Conservation (phyloP, 1,139 yeast genomes). For the Hanseniaspora sp. region DNA sequence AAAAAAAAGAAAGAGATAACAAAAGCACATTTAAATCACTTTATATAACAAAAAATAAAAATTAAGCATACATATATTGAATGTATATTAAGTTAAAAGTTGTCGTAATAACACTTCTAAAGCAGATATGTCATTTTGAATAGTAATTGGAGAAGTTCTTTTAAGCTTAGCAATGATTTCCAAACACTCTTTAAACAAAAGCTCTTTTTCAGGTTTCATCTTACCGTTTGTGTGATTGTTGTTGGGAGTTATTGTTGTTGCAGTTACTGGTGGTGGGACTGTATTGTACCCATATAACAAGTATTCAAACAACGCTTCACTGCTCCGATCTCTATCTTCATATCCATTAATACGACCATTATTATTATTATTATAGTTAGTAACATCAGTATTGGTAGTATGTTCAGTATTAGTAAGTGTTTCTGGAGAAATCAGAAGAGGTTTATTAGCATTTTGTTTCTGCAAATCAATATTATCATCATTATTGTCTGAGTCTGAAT, state of each 20-base stretch:
- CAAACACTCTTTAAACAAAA: background rate
- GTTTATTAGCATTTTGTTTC: background rate
- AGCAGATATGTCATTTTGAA: background rate
- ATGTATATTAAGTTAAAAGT: background rate
- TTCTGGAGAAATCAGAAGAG: background rate
- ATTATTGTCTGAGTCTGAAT: background rate
- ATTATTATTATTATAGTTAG: background rate
- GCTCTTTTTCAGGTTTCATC: no score
- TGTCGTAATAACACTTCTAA: background rate
- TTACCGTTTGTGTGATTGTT: background rate
- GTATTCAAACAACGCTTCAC: constrained; percentile 7
- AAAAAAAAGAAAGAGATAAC: background rate
- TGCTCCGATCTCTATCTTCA: background rate
- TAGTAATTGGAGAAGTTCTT: background rate
- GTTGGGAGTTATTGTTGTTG: background rate
- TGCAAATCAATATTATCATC: background rate
- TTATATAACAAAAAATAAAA: no score
- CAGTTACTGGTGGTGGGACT: background rate
- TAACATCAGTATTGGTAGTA: background rate
- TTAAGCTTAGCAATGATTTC: background rate
- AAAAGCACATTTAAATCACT: no score
- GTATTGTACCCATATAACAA: constrained; percentile 7
- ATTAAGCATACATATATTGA: background rate
- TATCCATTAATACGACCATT: background rate
- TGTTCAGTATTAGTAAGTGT: background rate